Evolutionary conservation across 1,284 basidiomycete species (phyloP), one percentile per base, ranked within the genome.

Genomic region (Ceratobasidium sp.): DNA sequence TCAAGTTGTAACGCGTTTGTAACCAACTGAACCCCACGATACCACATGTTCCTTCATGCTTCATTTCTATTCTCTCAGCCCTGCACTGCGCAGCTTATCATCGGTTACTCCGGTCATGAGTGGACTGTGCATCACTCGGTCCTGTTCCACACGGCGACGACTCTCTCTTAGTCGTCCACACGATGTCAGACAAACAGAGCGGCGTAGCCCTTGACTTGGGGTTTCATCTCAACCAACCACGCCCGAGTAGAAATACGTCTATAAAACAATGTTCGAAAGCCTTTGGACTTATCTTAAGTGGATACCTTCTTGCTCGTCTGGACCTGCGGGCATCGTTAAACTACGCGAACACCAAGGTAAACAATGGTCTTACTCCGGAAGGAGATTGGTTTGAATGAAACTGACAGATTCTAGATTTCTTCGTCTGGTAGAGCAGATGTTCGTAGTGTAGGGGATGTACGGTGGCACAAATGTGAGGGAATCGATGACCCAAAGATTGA

Each of bases 381-480:
- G 20, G 12, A 10, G 26, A 52, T 13, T 48, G 44, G 44, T 20
- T 44, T 44, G 57, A 62, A 15, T 46, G 17, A 10, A 38, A 38
- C 12, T 33, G 26, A 10, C 23, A 61, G 15, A 13, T 2, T 23
- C 23, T 38, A 48, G 57, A 20, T 42, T 4, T n/a, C 23, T 38
- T n/a, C 26, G 13, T 48, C 26, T 48, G 17, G 10, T 6, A 12
- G 17, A 7, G 28, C 20, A n/a, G 26, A 26, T 12, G 4, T 17
- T 6, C 71, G 71, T n/a, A 59, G 61, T 28, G 50, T 75, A 5
- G 71, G 71, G 15, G 61, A 75, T 42, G 61, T 75, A 23, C 46
- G 65, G 40, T 75, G 71, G 71, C 52, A 75, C 61, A 62, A 50
- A 40, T 75, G 71, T 42, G n/a, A 23, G 10, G 61, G 38, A 4